Percentiles rank a stretch among this genome's conserved stretches.
Evolutionary conservation across 352 stramenopile genomes (phyloP).

Genomic region (Phytophthora tubulina): DNA sequence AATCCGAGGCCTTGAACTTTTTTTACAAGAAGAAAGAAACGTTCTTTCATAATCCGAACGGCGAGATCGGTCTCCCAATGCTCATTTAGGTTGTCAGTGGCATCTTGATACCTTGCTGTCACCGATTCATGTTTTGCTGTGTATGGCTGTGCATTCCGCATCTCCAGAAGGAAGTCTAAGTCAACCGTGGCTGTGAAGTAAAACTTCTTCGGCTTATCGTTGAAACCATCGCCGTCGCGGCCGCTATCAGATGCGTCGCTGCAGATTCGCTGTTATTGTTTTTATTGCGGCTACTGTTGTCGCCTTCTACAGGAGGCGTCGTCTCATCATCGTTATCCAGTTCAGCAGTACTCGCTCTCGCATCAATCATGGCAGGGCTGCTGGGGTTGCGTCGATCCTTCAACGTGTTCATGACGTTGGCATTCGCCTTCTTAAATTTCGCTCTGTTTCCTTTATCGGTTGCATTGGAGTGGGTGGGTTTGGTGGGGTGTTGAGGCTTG

Average conservation of each 20-base stretch:
- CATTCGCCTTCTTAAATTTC: too few relatives aligned
- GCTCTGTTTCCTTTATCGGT: too few relatives aligned
- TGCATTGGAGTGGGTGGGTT: too few relatives aligned
- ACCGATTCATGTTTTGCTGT: constrained; percentile 4
- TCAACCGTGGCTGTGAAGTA: constrained; percentile 2
- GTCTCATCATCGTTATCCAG: too few relatives aligned
- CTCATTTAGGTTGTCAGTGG: constrained; percentile 13
- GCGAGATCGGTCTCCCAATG: constrained; percentile 1
- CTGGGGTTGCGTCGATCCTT: too few relatives aligned
- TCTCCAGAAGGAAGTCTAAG: constrained; percentile 7
- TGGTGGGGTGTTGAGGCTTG: too few relatives aligned
- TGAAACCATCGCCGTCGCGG: too few relatives aligned
- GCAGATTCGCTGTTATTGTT: not conserved
- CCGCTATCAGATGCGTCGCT: too few relatives aligned
- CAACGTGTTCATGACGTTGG: too few relatives aligned
- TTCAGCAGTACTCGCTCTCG: too few relatives aligned
- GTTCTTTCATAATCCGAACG: constrained; percentile 8
- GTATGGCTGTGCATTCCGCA: constrained; percentile 1
- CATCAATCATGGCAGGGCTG: too few relatives aligned
- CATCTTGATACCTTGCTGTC: not conserved
- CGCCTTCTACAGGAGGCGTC: too few relatives aligned
- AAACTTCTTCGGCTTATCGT: not conserved
- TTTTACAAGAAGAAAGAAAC: constrained; percentile 10
- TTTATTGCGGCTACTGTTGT: not conserved
- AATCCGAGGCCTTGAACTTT: constrained; percentile 5